These are phyloP conservation scores for Gentiana macrophylla DNA, from an alignment of 257 asterid genomes.

Conservation along the genomic window DNA sequence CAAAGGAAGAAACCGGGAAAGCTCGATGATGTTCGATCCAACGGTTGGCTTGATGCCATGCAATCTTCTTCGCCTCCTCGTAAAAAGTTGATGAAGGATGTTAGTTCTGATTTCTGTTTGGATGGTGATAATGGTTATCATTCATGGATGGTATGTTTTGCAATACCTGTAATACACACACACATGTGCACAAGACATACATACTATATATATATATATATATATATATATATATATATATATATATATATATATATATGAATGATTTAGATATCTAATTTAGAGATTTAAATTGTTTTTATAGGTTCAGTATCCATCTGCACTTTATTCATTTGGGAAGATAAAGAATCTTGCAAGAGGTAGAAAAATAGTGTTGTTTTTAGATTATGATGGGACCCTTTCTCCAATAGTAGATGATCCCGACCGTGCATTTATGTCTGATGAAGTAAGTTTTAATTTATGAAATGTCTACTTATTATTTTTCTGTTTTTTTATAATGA, in stretches of 20 bases:
- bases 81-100: slow-evolving; percentile 43
- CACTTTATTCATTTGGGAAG: slow-evolving; percentile 47
- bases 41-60: slow-evolving; percentile 94
- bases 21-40: slow-evolving; percentile 69
- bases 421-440: slow-evolving; percentile 80
- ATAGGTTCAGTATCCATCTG: slow-evolving; percentile 56
- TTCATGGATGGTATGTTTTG: slow-evolving; percentile 60
- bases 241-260: background rate
- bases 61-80: slow-evolving; percentile 90
- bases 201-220: too few species aligned
- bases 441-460: slow-evolving; percentile 34
- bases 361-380: slow-evolving; percentile 58
- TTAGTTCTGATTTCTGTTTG: slow-evolving; percentile 23
- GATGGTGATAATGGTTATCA: slow-evolving; percentile 49
- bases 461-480: background rate
- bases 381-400: slow-evolving; percentile 95
- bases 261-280: background rate
- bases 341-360: slow-evolving; percentile 42
- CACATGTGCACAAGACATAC: too few species aligned
- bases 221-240: background rate
- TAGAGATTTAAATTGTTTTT: background rate
- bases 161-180: too few species aligned
- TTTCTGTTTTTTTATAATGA: slow-evolving; percentile 2
- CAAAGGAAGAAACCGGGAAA: slow-evolving; percentile 59
- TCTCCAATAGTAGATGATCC: slow-evolving; percentile 93